phyloP scores from a whole-genome alignment of 1,139 yeast species.

The Yamadazyma aaseri region DNA sequence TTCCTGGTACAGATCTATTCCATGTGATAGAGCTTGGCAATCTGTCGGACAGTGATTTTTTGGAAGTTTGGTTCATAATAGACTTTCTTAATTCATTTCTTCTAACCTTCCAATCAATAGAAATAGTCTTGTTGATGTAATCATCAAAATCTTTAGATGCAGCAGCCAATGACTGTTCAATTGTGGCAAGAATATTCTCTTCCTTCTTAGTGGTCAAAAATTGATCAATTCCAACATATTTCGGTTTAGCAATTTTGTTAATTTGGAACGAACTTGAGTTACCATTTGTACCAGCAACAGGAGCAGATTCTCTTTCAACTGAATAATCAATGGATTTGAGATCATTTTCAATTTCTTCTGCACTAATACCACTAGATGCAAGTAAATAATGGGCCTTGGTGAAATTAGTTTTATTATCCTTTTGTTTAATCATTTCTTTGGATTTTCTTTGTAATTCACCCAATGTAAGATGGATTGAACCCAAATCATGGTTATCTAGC shows the following conservation, averaged over 20 bases:
- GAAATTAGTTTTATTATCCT: constrained; percentile 44
- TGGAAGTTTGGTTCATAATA: constrained; percentile 34
- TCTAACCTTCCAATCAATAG: constrained; percentile 81
- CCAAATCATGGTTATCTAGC: constrained; percentile 57
- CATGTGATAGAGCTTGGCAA: constrained; percentile 23
- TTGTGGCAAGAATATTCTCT: constrained; percentile 77
- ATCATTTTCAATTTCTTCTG: constrained; percentile 81
- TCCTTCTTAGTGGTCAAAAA: constrained; percentile 71
- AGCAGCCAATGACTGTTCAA: constrained; percentile 72
- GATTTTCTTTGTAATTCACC: constrained; percentile 77
- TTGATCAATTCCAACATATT: constrained; percentile 41
- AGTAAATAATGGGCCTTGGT: constrained; percentile 89
- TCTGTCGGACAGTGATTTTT: constrained; percentile 11
- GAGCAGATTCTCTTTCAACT: constrained; percentile 5
- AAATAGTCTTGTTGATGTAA: constrained; percentile 68
- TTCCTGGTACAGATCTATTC: constrained; percentile 38
- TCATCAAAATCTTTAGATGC: constrained; percentile 84
- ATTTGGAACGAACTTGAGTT: background rate
- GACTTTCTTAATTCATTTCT: constrained; percentile 70
- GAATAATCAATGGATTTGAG: constrained; percentile 40
- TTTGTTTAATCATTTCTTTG: constrained; percentile 51
- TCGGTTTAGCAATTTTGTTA: constrained; percentile 14
- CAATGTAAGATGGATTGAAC: constrained; percentile 72
- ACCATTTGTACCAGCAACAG: constrained; percentile 1
- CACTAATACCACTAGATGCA: constrained; percentile 86